phyloP scores from a whole-genome alignment of 2,329 filamentous ascomycete genomes.

The Fusarium stilboides region DNA sequence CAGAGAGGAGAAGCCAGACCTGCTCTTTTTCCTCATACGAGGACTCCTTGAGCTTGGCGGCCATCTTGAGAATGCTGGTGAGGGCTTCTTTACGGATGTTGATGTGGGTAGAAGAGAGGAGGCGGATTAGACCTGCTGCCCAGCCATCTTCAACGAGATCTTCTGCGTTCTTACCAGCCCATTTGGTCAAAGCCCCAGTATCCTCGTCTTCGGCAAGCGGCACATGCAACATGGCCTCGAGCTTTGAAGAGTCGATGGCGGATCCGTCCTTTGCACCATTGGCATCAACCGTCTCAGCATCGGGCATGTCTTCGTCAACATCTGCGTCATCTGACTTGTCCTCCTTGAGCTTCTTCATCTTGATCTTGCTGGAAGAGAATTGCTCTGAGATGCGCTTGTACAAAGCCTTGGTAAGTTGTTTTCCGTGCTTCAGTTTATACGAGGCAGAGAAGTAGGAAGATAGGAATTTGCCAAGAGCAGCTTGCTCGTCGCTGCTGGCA shows the following conservation, averaged over 20 bases:
- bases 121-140: conserved; percentile 77
- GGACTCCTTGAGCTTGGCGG: conserved; percentile 75
- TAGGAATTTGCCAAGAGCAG: conserved; percentile 71
- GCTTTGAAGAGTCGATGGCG: conserved; percentile 58
- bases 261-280: conserved; percentile 25
- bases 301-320: conserved; percentile 40
- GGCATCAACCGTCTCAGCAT: conserved; percentile 17
- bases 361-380: conserved; percentile 49
- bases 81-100: conserved; percentile 86
- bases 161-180: conserved; percentile 83
- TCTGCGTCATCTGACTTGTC: conserved; percentile 27
- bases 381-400: conserved; percentile 53
- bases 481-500: conserved; percentile 59
- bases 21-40: conserved; percentile 83
- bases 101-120: conserved; percentile 81
- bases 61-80: conserved; percentile 77
- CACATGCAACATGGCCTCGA: conserved; percentile 68
- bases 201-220: conserved; percentile 65
- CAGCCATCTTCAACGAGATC: conserved; percentile 85
- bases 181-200: conserved; percentile 70
- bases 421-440: conserved; percentile 65
- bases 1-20: conserved; percentile 83
- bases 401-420: conserved; percentile 46
- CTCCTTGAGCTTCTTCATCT: conserved; percentile 44
- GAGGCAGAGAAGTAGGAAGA: conserved; percentile 70